phyloP scores from a whole-genome alignment of 192 early-diverging fungal species.

The Backusella parvicylindrica region DNA sequence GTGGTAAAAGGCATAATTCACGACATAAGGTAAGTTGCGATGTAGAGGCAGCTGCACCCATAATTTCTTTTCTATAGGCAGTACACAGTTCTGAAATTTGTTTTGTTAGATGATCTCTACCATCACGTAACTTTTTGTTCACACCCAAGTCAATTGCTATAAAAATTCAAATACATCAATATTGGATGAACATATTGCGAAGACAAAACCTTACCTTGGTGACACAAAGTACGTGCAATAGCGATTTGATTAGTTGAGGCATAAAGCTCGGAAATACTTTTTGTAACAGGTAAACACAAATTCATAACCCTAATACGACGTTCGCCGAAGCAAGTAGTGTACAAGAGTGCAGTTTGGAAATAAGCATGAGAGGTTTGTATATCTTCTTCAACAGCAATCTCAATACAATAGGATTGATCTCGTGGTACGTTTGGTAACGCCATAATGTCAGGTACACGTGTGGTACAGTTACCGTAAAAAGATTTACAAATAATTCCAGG shows the following conservation, averaged over 20 bases:
- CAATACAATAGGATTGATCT: slow-evolving; percentile 62
- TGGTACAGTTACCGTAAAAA: slow-evolving; percentile 71
- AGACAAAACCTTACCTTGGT: slow-evolving; percentile 15
- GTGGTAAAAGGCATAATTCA: slow-evolving; percentile 69
- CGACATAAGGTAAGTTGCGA: slow-evolving; percentile 69
- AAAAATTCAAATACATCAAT: neutral
- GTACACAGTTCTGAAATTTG: slow-evolving; percentile 67
- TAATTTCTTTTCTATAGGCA: slow-evolving; percentile 69
- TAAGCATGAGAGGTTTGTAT: slow-evolving; percentile 46
- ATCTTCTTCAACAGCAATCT: slow-evolving; percentile 57
- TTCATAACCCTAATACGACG: slow-evolving; percentile 66
- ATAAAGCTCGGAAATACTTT: slow-evolving; percentile 51
- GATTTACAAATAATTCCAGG: slow-evolving; percentile 55
- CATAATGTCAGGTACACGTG: slow-evolving; percentile 62
- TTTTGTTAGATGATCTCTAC: slow-evolving; percentile 69
- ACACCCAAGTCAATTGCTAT: slow-evolving; percentile 72
- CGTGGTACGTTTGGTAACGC: slow-evolving; percentile 66
- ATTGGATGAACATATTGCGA: neutral
- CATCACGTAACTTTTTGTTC: slow-evolving; percentile 75
- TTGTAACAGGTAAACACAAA: slow-evolving; percentile 58
- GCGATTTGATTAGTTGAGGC: slow-evolving; percentile 53
- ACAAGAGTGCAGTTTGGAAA: slow-evolving; percentile 68
- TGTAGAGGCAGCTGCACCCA: slow-evolving; percentile 54
- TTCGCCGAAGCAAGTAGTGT: slow-evolving; percentile 67
- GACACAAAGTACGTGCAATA: slow-evolving; percentile 45